Base-by-base conservation (phyloP, 257 asterid genomes). In the Mitragyna speciosa region DNA sequence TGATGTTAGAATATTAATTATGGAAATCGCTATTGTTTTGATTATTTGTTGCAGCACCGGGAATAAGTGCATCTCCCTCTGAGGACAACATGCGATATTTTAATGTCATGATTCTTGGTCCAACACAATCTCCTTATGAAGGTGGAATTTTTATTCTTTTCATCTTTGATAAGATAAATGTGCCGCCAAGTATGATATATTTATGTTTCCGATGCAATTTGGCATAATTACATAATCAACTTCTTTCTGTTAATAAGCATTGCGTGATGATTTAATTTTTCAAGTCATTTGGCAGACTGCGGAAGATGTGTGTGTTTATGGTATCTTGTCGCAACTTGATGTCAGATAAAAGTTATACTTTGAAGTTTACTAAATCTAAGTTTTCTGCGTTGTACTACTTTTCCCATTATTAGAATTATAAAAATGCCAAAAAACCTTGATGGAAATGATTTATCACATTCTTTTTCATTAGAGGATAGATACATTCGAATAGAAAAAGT, bases 71-170 rank as follows among this genome's bases (percentile, higher is more conserved):
- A 12, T 96, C 99, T 64, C 98, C 99, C 10, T 96, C 97, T 0
- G 99, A 96, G 83, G 98, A 96, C 31, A 96, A 96, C 72, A 96
- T 96, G 99, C 96, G 98, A 41, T 92, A 96, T 74, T 96, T 96
- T 86, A 96, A 96, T 85, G 99, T 96, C 75, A 96, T 96, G 99
- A 92, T 96, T 85, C 99, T 96, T 81, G 99, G 99, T 75, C 99
- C 99, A 67, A 79, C 97, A 14, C 99, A 96, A 76, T 96, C 99
- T 80, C 99, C 99, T 76, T 96, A 94, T 83, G 99, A 96, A 96
- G 99, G 99, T 94, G 75, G 75, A 26, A 47, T 12, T 47, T 47
- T 63, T 20, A 51, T 30, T 2, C 59, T 68, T 49, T 48, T 11
- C 17, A 26, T 52, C 33, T 33, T 54, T 45, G 36, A 33, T 20